phyloP scores from a whole-genome alignment of 139 green algal species.

The Picocystis salinarum region DNA sequence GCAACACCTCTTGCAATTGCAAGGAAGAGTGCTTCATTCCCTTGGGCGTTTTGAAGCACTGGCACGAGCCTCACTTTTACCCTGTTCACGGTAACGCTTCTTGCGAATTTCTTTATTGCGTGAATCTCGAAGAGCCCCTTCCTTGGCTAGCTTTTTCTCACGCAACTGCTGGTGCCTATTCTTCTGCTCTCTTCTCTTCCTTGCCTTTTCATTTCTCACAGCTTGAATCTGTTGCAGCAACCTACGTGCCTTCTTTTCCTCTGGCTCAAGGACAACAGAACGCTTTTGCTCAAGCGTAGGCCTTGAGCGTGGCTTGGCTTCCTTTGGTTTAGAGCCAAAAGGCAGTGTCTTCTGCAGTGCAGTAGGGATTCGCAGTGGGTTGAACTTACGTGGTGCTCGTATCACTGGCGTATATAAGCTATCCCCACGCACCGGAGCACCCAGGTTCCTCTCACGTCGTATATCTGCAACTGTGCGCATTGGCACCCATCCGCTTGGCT shows the following conservation, averaged over 20 bases:
- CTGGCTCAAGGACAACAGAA: conserved; percentile 53
- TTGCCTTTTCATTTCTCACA: conserved; percentile 76
- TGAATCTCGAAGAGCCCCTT: too few relatives aligned
- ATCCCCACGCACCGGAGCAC: conserved; percentile 61
- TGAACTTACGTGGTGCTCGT: conserved; percentile 61
- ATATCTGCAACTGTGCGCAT: conserved; percentile 79
- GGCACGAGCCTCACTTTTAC: too few relatives aligned
- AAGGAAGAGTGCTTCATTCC: too few relatives aligned
- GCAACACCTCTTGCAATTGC: too few relatives aligned
- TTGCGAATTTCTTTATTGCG: too few relatives aligned
- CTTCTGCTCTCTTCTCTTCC: conserved; percentile 36
- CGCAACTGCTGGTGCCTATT: conserved; percentile 11
- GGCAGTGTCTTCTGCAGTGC: conserved; percentile 30
- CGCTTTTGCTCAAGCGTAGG: conserved; percentile 66
- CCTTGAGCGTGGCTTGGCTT: conserved; percentile 31
- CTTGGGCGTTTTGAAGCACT: too few relatives aligned
- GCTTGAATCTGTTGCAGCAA: conserved; percentile 81
- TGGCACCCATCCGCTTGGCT: conserved; percentile 38
- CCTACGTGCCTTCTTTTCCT: conserved; percentile 37
- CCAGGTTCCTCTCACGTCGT: conserved; percentile 41
- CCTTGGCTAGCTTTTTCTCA: background rate
- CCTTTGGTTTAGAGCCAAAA: background rate
- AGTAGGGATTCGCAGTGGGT: conserved; percentile 72
- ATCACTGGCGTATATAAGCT: conserved; percentile 77
- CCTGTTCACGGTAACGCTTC: too few relatives aligned